These are phyloP conservation scores for Aspergillus brunneoviolaceus DNA, from an alignment of 2,329 filamentous ascomycete species.

Conservation along the genomic window DNA sequence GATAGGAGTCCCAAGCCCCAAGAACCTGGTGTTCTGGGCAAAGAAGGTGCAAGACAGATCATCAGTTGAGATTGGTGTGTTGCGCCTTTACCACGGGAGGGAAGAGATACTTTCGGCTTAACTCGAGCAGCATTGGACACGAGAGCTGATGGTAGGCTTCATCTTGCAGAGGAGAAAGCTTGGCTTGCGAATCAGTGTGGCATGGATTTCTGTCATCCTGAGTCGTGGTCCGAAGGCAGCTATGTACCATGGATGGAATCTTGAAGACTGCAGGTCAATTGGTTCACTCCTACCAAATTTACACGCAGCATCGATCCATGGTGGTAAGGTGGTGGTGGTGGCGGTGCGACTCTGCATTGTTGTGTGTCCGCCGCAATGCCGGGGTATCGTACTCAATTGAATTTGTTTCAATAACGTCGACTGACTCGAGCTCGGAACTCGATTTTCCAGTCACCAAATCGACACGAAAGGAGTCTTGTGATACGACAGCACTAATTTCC, in stretches of 20 bases:
- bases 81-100: neutral
- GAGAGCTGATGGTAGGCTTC: neutral
- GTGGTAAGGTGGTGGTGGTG: neutral
- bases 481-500: neutral
- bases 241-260: neutral
- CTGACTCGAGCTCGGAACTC: neutral
- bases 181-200: neutral
- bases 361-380: neutral
- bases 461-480: neutral
- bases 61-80: conserved; percentile 55
- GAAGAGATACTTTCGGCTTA: neutral
- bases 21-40: conserved; percentile 88
- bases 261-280: neutral
- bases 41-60: conserved; percentile 85
- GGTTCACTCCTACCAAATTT: neutral
- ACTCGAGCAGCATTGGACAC: conserved; percentile 2
- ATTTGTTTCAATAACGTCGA: no score
- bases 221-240: neutral
- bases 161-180: neutral
- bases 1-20: conserved; percentile 92
- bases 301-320: neutral
- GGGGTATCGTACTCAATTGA: no score
- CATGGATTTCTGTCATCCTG: neutral
- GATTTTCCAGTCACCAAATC: neutral
- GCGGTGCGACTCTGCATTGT: neutral